phyloP scores from a whole-genome alignment of 2,329 filamentous ascomycete genomes.

The Fusarium subglutinans region DNA sequence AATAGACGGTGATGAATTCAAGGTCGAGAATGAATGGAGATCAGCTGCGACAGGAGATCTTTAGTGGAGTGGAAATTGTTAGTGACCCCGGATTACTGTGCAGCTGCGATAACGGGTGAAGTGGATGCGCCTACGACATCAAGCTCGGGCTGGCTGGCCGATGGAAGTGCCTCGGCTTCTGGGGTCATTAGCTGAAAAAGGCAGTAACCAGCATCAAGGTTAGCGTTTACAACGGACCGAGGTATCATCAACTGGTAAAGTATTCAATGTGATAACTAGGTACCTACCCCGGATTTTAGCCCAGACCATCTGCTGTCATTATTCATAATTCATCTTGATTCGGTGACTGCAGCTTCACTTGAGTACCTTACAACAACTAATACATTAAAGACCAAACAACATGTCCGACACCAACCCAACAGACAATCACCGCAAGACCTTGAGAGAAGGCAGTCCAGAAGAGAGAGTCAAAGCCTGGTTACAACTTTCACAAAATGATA shows the following conservation, averaged over 20 bases:
- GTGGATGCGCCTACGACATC: constrained; percentile 9
- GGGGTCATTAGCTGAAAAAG: constrained; percentile 7
- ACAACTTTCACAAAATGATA: constrained; percentile 39
- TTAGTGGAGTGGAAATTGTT: constrained; percentile 23
- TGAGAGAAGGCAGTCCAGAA: constrained; percentile 46
- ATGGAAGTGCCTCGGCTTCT: constrained; percentile 22
- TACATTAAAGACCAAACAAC: background rate
- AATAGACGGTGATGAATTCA: background rate
- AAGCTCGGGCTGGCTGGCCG: constrained; percentile 1
- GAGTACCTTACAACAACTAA: background rate
- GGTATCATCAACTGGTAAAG: background rate
- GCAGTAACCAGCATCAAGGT: constrained; percentile 4
- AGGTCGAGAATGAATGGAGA: background rate
- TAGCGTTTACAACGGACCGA: constrained; percentile 10
- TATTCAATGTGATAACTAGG: background rate
- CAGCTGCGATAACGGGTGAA: constrained; percentile 13
- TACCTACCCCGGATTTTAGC: background rate
- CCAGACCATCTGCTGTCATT: background rate
- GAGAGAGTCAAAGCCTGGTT: constrained; percentile 48
- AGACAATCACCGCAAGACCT: constrained; percentile 4
- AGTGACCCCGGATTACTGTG: constrained; percentile 24
- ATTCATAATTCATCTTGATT: background rate
- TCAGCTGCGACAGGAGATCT: constrained; percentile 7
- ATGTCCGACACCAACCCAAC: constrained; percentile 15
- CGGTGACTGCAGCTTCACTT: background rate